Percentiles rank a stretch among this genome's conserved stretches.
phyloP scores from a whole-genome alignment of 1,284 basidiomycete species.

The Apiotrichum veenhuisii region DNA sequence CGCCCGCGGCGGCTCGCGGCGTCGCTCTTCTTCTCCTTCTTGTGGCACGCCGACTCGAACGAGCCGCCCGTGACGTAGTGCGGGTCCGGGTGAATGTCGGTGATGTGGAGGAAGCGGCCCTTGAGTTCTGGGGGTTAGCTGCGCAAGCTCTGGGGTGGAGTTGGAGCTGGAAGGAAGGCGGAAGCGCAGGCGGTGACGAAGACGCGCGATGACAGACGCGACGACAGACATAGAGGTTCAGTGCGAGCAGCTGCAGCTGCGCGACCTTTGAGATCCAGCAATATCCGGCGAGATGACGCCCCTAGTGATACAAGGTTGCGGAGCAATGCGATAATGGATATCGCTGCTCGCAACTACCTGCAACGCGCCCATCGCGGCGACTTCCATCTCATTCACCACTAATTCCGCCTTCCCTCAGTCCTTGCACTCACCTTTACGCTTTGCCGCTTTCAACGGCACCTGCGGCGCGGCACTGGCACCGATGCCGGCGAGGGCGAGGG shows the following conservation, averaged over 20 bases:
- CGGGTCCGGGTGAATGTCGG: constrained; percentile 51
- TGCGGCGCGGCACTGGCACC: constrained; percentile 1
- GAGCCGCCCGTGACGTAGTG: constrained; percentile 42
- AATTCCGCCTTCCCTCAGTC: too few relatives aligned
- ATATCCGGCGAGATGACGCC: too few relatives aligned
- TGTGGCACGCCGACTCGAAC: constrained; percentile 46
- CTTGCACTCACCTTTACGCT: constrained; percentile 3
- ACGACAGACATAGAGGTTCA: too few relatives aligned
- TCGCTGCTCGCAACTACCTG: too few relatives aligned
- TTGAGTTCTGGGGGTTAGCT: constrained; percentile 33
- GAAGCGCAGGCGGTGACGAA: neutral
- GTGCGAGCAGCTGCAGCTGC: too few relatives aligned
- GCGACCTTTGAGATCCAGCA: too few relatives aligned
- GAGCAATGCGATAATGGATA: neutral
- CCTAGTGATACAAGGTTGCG: too few relatives aligned
- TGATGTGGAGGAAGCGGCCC: constrained; percentile 48
- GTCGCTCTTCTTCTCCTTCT: constrained; percentile 19
- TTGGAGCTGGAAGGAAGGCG: neutral
- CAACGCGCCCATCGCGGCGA: too few relatives aligned
- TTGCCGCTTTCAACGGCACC: neutral
- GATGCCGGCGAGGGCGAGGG: neutral
- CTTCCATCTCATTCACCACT: too few relatives aligned
- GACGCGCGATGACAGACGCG: too few relatives aligned
- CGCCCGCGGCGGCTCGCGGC: too few relatives aligned
- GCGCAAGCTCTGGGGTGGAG: neutral